A percentile compares a stretch with the other conserved stretches of the same genome.
Conservation (phyloP, 225 moss, liverwort and hornwort genomes). For the Pleurozium schreberi region DNA sequence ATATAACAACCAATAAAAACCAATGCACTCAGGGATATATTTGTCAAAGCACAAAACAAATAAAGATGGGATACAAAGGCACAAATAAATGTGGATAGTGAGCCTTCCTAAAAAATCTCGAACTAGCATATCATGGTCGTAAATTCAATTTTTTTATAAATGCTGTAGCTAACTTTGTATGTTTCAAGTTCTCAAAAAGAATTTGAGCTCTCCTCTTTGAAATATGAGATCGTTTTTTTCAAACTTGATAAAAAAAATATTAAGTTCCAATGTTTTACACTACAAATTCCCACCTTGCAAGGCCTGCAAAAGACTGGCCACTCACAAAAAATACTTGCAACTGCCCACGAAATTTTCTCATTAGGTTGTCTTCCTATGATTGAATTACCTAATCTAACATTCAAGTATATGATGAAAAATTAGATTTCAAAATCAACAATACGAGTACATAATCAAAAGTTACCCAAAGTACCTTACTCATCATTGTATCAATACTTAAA, state of each 20-base stretch:
- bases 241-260: too few species aligned
- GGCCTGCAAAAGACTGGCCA: accelerated
- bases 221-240: too few species aligned
- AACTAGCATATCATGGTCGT: accelerated
- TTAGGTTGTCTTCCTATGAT: accelerated
- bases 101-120: background rate
- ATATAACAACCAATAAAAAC: background rate
- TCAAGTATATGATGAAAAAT: too few species aligned
- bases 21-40: background rate
- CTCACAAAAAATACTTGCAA: background rate
- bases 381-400: background rate
- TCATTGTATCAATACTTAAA: background rate
- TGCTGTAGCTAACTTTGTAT: background rate
- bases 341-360: background rate
- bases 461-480: background rate
- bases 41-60: background rate
- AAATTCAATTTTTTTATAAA: background rate
- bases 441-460: too few species aligned
- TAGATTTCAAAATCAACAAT: background rate
- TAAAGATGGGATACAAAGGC: background rate
- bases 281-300: background rate
- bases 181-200: too few species aligned
- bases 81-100: background rate
- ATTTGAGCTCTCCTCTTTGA: too few species aligned
- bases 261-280: too few species aligned